phyloP scores from a whole-genome alignment of 2,329 filamentous ascomycete genomes.

The Fusarium sp. region DNA sequence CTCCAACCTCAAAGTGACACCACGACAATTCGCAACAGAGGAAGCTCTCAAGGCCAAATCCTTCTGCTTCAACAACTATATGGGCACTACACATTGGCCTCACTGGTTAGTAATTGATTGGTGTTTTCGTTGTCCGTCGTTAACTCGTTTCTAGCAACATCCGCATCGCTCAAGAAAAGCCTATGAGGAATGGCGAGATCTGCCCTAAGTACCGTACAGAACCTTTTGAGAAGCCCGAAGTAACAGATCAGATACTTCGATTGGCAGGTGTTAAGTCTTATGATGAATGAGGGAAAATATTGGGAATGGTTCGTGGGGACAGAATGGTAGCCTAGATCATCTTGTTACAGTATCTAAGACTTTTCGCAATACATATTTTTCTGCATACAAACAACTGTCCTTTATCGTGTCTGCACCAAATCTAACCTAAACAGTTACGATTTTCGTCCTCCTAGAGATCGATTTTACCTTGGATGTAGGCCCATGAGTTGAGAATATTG shows the following conservation, averaged over 20 bases:
- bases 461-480: not conserved
- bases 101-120: not conserved
- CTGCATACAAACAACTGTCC: not conserved
- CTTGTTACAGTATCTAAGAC: not conserved
- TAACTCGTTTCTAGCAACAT: constrained; percentile 12
- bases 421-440: not conserved
- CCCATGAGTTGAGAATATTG: not conserved
- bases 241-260: constrained; percentile 27
- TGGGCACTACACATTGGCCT: constrained; percentile 1
- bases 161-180: constrained; percentile 33
- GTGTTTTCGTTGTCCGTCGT: rapidly evolving
- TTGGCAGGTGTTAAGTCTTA: constrained; percentile 36
- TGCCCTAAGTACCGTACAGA: constrained; percentile 37
- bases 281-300: not conserved
- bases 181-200: constrained; percentile 33
- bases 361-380: not conserved
- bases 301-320: not conserved
- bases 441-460: rapidly evolving
- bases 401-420: not conserved
- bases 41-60: constrained; percentile 5
- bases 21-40: constrained; percentile 11
- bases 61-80: not conserved
- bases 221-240: constrained; percentile 33
- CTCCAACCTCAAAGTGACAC: not conserved
- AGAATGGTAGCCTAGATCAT: not conserved